Evolutionary conservation across 805 yeast species (phyloP), one percentile per base, ranked within the genome.

Genomic region (Hanseniaspora opuntiae): DNA sequence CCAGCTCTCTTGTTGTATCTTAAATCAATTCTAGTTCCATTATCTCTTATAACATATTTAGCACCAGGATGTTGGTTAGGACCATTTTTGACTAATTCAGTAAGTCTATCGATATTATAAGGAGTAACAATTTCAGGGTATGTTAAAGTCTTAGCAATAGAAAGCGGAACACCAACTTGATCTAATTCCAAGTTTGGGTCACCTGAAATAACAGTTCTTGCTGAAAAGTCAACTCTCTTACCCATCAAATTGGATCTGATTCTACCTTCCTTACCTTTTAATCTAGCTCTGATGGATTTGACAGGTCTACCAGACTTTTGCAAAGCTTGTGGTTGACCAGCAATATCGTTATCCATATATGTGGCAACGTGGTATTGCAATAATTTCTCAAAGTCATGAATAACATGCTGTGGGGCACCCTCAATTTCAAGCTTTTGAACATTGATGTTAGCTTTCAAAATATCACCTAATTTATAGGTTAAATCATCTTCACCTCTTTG

Each of bases 21-120:
- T 67, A 93, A 76, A 68, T 93, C 99, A 63, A 93, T 90, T 75
- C 99, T 89, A 66, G 94, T 98, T 66, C 99, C 99, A 47, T 94
- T 87, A 64, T 93, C 98, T 73, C 99, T 84, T 57, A 93, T 90
- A 48, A 93, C 96, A 66, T 93, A 93, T 65, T 90, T 90, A 19
- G 98, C 98, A 76, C 99, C 99, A 1, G 99, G 99, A 64, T 93
- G 98, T 68, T 93, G 97, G 66, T 90, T 93, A 30, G 98, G 98
- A 57, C 99, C 99, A 68, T 93, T 93, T 60, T 96, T 84, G 22
- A 93, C 98, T 61, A 81, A 76, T 68, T 87, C 95, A 2, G 97
- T 90, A 62, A 93, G 74, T 59, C 86, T 79, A 67, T 93, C 96
- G 60, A 93, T 93, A 66, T 93, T 93, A 70, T 87, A 93, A 7